Conservation (phyloP, 495 filamentous ascomycete genomes). For the Copromyces sp. region DNA sequence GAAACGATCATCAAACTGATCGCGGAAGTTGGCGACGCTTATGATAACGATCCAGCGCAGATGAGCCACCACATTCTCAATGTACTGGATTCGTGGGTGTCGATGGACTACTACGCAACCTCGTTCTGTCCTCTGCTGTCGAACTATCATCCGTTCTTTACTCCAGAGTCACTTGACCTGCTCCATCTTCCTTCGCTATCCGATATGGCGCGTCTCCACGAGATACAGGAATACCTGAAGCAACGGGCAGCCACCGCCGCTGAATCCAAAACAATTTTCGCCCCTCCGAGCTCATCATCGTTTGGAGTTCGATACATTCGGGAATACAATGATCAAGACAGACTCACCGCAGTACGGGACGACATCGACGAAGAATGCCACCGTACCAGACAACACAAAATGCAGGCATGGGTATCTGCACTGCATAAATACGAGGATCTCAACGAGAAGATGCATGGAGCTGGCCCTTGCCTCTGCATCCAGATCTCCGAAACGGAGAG, state of each 20-base stretch:
- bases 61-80: conserved; percentile 35
- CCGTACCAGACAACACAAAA: background rate
- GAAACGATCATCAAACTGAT: conserved; percentile 30
- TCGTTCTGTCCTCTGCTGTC: conserved; percentile 23
- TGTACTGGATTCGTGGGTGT: conserved; percentile 35
- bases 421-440: background rate
- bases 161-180: conserved; percentile 37
- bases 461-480: background rate
- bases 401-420: background rate
- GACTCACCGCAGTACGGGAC: background rate
- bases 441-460: background rate
- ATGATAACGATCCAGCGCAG: conserved; percentile 35
- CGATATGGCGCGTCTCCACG: conserved; percentile 39
- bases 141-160: conserved; percentile 30
- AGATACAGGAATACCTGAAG: background rate
- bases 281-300: background rate
- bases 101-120: conserved; percentile 27
- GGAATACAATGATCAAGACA: background rate
- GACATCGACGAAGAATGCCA: background rate
- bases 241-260: background rate
- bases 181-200: conserved; percentile 31
- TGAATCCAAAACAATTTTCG: conserved; percentile 38
- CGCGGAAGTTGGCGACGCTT: conserved; percentile 21
- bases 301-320: background rate
- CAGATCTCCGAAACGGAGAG: background rate